Evolutionary conservation across 805 yeast genomes (phyloP), one percentile per base, ranked within the genome.

Genomic region (Suhomyces sp.): DNA sequence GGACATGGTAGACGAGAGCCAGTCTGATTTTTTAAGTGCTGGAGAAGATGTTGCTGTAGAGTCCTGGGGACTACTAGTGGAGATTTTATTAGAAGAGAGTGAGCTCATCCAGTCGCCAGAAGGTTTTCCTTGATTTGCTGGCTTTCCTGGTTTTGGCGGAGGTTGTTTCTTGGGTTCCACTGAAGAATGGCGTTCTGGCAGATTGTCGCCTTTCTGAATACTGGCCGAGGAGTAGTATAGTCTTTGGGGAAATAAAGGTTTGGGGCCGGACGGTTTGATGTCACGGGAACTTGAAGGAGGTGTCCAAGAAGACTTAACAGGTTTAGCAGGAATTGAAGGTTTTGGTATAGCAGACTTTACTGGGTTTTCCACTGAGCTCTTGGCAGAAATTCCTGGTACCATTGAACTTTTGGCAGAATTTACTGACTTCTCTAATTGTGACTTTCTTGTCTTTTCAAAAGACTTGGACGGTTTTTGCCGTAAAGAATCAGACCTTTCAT

Each of bases 1-100:
- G 3, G 53, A 45, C 6, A 56, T 37, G 8, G 58, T 47, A 5
- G 58, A 56, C n/a, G 58, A 51, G 9, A 56, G 40, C 58, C 58
- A 56, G 22, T 56, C 58, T 3, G 53, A 41, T 25, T 54, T 54
- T 29, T 46, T 48, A 8, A 31, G 41, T 2, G 25, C 15, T 20
- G 52, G 48, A 8, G 50, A 35, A 6, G 45, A 13, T 13, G 39
- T 45, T 13, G 29, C 10, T 6, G 54, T 25, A 17, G 24, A 37
- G 9, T 47, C 56, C 21, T 55, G 54, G 1, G 37, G 31, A 7
- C 51, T 44, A 4, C 54, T 39, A 2, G 51, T 46, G 12, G 60
- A 48, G 17, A 35, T 49, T 33, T 46, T 48, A 31, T 57, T 57
- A 17, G 49, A 37, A 19, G 46, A 25, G 13, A 51, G 49, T 9